Evolutionary conservation across 768 basidiomycete species (phyloP).

Genomic region (Tephrocybe rancida): DNA sequence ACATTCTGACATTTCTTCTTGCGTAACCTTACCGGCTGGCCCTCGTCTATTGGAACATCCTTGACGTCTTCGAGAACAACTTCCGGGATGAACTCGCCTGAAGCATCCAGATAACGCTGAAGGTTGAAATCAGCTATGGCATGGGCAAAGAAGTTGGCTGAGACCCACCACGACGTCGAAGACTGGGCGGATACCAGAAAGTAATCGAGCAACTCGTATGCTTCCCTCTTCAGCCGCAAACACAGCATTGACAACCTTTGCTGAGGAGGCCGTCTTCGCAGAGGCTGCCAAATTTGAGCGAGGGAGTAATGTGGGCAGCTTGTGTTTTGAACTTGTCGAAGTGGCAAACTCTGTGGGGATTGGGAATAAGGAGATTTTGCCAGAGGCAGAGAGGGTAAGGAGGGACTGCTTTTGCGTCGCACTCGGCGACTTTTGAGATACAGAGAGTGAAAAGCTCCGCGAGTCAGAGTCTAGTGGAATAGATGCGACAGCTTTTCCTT

Average conservation of each 20-base stretch:
- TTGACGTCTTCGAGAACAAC: constrained; percentile 45
- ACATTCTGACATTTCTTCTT: not conserved
- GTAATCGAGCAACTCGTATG: constrained; percentile 55
- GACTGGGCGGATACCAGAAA: constrained; percentile 57
- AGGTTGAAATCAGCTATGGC: constrained; percentile 9
- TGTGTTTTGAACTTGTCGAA: constrained; percentile 40
- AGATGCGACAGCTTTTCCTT: constrained; percentile 60
- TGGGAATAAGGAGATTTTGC: constrained; percentile 58
- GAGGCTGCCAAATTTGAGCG: constrained; percentile 48
- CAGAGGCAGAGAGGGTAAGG: constrained; percentile 59
- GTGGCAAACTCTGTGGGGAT: constrained; percentile 48
- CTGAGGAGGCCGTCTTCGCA: constrained; percentile 36
- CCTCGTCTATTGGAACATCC: constrained; percentile 3
- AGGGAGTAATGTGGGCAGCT: constrained; percentile 53
- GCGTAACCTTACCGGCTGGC: constrained; percentile 4
- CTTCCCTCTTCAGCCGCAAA: constrained; percentile 45
- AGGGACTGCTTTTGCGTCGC: constrained; percentile 38
- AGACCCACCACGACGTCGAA: constrained; percentile 61
- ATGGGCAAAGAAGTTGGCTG: not conserved
- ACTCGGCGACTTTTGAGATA: constrained; percentile 24
- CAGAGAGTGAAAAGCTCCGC: constrained; percentile 41
- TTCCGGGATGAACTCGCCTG: constrained; percentile 54
- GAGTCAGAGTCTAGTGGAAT: constrained; percentile 67
- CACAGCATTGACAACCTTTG: constrained; percentile 46
- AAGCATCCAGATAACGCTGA: constrained; percentile 58